A percentile compares a stretch with the other conserved stretches of the same genome.
phyloP scores from a whole-genome alignment of 2,329 filamentous ascomycete genomes.

The Conoideocrella luteorostrata region DNA sequence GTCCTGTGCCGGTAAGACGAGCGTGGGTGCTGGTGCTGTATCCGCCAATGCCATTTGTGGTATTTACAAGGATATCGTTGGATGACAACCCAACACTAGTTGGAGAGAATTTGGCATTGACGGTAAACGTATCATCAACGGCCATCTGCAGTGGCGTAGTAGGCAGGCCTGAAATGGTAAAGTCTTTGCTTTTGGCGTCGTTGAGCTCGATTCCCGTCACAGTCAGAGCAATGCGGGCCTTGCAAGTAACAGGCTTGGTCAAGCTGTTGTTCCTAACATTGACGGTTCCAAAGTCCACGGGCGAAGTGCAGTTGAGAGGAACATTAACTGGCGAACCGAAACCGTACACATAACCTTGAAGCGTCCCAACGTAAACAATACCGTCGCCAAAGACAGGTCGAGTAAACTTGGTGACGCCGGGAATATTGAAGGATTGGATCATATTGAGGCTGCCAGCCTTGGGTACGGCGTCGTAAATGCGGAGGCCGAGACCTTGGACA shows the following conservation, averaged over 20 bases:
- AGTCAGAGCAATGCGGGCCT: conserved; percentile 35
- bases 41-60: conserved; percentile 37
- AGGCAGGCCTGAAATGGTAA: conserved; percentile 30
- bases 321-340: conserved; percentile 50
- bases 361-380: conserved; percentile 47
- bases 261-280: conserved; percentile 30
- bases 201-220: conserved; percentile 32
- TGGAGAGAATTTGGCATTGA: conserved; percentile 40
- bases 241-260: conserved; percentile 36
- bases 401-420: conserved; percentile 49
- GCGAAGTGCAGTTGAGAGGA: conserved; percentile 47
- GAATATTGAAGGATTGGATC: conserved; percentile 44
- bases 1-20: conserved; percentile 41
- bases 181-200: conserved; percentile 28
- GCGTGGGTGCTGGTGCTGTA: conserved; percentile 42
- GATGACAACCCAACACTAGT: conserved; percentile 40
- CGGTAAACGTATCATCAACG: conserved; percentile 32
- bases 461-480: conserved; percentile 47
- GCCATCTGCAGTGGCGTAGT: conserved; percentile 22
- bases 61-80: conserved; percentile 39
- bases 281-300: conserved; percentile 39
- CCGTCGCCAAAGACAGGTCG: conserved; percentile 53
- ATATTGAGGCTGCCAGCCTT: conserved; percentile 37
- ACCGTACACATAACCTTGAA: conserved; percentile 44
- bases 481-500: conserved; percentile 45